These are phyloP conservation scores for Neohortaea acidophila DNA, from an alignment of 495 filamentous ascomycete species.

Conservation along the genomic window DNA sequence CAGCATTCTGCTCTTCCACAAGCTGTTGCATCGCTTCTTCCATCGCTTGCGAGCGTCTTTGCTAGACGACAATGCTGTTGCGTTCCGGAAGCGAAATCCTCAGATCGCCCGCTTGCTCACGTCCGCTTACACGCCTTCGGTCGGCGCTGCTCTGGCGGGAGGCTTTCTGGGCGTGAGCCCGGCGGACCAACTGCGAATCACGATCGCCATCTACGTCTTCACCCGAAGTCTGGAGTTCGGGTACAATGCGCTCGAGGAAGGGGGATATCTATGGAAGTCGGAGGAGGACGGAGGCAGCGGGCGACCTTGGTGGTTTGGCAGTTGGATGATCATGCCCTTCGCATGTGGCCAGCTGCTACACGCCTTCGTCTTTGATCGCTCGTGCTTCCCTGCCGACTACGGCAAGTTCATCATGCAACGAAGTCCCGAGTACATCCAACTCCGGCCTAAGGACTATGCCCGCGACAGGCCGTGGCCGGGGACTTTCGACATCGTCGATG, in stretches of 20 bases:
- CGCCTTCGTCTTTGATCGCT: conserved; percentile 82
- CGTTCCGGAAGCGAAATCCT: conserved; percentile 74
- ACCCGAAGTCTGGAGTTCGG: conserved; percentile 72
- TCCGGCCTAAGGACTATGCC: conserved; percentile 54
- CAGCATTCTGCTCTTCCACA: conserved; percentile 69
- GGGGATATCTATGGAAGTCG: conserved; percentile 55
- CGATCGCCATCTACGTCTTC: conserved; percentile 60
- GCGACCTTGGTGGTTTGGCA: conserved; percentile 76
- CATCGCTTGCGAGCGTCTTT: conserved; percentile 61
- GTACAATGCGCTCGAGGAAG: conserved; percentile 68
- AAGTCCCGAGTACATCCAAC: conserved; percentile 63
- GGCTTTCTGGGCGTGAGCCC: conserved; percentile 68
- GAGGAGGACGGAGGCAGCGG: not conserved
- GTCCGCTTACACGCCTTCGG: conserved; percentile 65
- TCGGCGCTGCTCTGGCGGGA: conserved; percentile 76
- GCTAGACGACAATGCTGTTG: conserved; percentile 48
- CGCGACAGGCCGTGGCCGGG: conserved; percentile 54
- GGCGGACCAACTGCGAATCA: conserved; percentile 57
- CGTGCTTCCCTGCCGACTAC: conserved; percentile 65
- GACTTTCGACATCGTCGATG: conserved; percentile 63
- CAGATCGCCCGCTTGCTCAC: conserved; percentile 56
- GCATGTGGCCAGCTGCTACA: conserved; percentile 82
- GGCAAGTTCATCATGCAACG: conserved; percentile 57
- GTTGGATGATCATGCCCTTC: conserved; percentile 90
- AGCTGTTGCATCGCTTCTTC: conserved; percentile 83